Conservation (phyloP, 208 protist species). For the Tritrichomonas foetus region DNA sequence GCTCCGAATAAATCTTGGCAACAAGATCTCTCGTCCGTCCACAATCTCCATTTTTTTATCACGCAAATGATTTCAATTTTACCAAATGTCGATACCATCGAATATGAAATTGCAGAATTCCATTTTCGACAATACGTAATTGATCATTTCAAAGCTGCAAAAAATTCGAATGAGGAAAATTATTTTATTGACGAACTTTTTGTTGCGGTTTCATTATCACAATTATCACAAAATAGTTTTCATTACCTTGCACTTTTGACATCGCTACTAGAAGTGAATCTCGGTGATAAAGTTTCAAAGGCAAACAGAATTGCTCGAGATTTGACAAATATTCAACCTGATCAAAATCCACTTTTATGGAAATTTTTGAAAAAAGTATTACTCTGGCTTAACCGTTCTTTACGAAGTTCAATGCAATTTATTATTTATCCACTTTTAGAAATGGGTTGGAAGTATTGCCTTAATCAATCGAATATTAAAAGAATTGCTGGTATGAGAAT, state of each 20-base stretch:
- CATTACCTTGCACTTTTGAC: background rate
- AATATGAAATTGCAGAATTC: background rate
- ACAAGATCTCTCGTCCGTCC: no score
- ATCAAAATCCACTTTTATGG: background rate
- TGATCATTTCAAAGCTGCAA: background rate
- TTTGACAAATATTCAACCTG: background rate
- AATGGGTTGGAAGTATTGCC: background rate
- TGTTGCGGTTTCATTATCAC: background rate
- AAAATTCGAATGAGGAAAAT: background rate
- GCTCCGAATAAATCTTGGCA: no score
- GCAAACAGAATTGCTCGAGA: conserved; percentile 36
- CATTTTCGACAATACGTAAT: conserved; percentile 1
- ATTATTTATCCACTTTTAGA: background rate
- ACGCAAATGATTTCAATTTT: no score
- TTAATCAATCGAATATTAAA: background rate
- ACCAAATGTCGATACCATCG: no score
- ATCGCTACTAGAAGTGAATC: background rate
- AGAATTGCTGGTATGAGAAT: background rate
- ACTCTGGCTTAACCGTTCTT: background rate
- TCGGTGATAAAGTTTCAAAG: background rate
- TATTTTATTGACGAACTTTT: conserved; percentile 17
- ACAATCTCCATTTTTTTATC: no score
- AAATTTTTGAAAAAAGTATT: background rate
- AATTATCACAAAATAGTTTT: background rate
- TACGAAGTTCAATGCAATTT: background rate